phyloP scores from a whole-genome alignment of 257 asterid species.

The Voacanga thouarsii region DNA sequence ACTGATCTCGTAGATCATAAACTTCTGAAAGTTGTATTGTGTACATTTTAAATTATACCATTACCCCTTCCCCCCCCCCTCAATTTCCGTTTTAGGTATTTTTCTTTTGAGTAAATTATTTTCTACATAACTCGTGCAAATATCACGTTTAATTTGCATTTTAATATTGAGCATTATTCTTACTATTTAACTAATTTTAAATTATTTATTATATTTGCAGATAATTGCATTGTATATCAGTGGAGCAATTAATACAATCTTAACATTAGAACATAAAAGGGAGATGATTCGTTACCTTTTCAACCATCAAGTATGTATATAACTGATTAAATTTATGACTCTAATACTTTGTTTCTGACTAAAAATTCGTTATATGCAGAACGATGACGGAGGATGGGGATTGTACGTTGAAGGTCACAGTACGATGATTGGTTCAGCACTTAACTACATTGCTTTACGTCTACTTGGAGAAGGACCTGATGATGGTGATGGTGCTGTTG shows the following conservation, averaged over 20 bases:
- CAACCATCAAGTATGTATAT: constrained; percentile 62
- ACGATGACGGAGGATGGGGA: constrained; percentile 91
- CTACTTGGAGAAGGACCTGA: constrained; percentile 63
- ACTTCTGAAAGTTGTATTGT: too few species aligned
- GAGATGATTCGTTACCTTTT: constrained; percentile 66
- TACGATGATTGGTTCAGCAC: constrained; percentile 82
- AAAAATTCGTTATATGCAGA: constrained; percentile 30
- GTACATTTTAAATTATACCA: too few species aligned
- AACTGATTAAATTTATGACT: too few species aligned
- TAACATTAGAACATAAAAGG: constrained; percentile 54
- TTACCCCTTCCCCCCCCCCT: too few species aligned
- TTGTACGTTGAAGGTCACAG: constrained; percentile 79
- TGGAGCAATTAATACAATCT: constrained; percentile 46
- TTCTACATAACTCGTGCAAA: too few species aligned
- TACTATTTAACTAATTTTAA: not conserved
- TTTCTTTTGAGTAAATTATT: too few species aligned
- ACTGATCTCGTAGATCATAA: too few species aligned
- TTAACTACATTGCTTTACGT: constrained; percentile 62
- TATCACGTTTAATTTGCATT: too few species aligned
- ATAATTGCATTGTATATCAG: constrained; percentile 66
- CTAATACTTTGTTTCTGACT: too few species aligned
- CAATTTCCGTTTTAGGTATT: too few species aligned
- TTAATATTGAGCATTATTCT: too few species aligned
- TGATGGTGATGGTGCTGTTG: constrained; percentile 55
- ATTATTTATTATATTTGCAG: constrained; percentile 22